Evolutionary conservation across 164 flowering plant species (phyloP), one percentile per base, ranked within the genome.

Genomic region (Kalanchoe fedtschenkoi): DNA sequence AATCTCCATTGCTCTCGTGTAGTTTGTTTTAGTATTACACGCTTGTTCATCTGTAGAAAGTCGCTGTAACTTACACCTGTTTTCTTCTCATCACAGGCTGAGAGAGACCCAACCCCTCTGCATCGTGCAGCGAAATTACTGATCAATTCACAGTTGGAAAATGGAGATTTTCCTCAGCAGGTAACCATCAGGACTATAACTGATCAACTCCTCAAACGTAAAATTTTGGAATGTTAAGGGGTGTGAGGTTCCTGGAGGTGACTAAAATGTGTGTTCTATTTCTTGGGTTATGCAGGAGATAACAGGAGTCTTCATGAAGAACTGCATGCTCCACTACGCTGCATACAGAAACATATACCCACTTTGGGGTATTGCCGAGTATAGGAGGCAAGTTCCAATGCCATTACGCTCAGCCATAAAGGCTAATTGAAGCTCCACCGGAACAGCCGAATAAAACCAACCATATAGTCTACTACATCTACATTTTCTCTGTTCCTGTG

Each of bases 131-230:
- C n/a, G n/a, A n/a, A n/a, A n/a, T n/a, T n/a, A n/a, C n/a, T n/a
- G n/a, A n/a, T n/a, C n/a, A n/a, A n/a, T n/a, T n/a, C n/a, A n/a
- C n/a, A n/a, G n/a, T n/a, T n/a, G n/a, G n/a, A n/a, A n/a, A n/a
- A n/a, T n/a, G n/a, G n/a, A n/a, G 56, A 51, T 51, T 51, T 51
- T 51, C 56, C 56, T 26, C 56, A 51, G 56, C 56, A 51, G 55
- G 55, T 51, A 43, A n/a, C 51, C 51, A 43, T n/a, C 22, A 43
- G 16, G 16, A 15, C 16, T 6, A 43, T 0, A 11, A 51, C 24
- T 13, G 22, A 43, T 43, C 51, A 43, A n/a, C 54, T 47, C 24
- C 26, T 44, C 19, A 19, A n/a, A 44, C 6, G n/a, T 37, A 37
- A 37, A 37, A n/a, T n/a, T n/a, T n/a, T n/a, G n/a, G n/a, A n/a